Evolutionary conservation across 2,329 filamentous ascomycete species (phyloP).

Genomic region (Ustulina deusta): DNA sequence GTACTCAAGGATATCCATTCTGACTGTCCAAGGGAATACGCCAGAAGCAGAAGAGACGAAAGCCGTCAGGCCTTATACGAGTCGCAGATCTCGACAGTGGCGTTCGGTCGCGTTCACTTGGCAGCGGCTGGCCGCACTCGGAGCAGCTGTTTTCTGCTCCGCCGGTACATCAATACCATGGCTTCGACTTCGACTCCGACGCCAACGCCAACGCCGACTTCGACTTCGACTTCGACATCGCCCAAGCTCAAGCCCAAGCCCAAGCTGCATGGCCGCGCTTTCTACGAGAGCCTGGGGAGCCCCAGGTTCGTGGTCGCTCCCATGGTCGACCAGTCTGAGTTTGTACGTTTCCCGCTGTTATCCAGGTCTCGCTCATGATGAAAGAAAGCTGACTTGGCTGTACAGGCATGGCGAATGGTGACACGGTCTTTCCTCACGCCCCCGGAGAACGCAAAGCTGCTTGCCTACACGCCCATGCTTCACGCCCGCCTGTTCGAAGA

Average conservation of each 20-base stretch:
- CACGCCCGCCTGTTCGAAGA: slow-evolving; percentile 91
- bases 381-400: not conserved
- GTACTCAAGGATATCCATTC: not conserved
- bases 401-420: slow-evolving; percentile 93
- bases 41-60: not conserved
- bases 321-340: slow-evolving; percentile 99
- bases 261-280: slow-evolving; percentile 86
- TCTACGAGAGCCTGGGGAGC: slow-evolving; percentile 94
- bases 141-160: slow-evolving; percentile 35
- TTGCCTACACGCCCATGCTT: slow-evolving; percentile 96
- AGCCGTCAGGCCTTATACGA: not conserved
- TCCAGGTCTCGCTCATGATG: too few species aligned
- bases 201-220: slow-evolving; percentile 41
- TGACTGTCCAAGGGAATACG: not conserved
- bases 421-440: slow-evolving; percentile 89
- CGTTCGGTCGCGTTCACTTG: slow-evolving; percentile 33
- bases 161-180: slow-evolving; percentile 39
- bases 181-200: slow-evolving; percentile 47
- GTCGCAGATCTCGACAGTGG: slow-evolving; percentile 24
- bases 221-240: slow-evolving; percentile 43
- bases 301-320: slow-evolving; percentile 92
- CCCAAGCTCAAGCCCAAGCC: slow-evolving; percentile 43
- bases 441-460: slow-evolving; percentile 71
- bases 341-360: slow-evolving; percentile 70
- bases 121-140: slow-evolving; percentile 39